Evolutionary conservation across 306 rosid species (phyloP), one percentile per base, ranked within the genome.

Genomic region (Comarum palustre): DNA sequence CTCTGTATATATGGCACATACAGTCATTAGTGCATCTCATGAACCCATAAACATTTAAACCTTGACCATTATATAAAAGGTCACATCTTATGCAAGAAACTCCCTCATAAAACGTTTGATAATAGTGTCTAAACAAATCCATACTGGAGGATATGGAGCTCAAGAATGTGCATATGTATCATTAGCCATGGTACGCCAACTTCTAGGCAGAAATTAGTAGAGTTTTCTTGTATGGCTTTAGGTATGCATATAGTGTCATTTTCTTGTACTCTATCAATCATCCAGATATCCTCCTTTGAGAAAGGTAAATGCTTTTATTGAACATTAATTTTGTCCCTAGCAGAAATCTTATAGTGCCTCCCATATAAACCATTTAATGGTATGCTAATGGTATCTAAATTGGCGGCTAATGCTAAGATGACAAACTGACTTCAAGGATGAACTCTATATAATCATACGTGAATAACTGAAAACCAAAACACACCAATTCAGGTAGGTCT

Each of bases 1-100:
- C 78, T 85, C 98, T 93, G 92, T 77, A 79, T 34, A 88, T 82
- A 80, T 72, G 68, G 54, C 83, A 52, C 63, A 59, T 54, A 63
- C 29, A 41, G 32, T 16, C 42, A 68, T 51, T n/a, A 38, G 66
- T 48, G 67, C 5, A 71, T 58, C 15, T 66, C 66, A 46, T 16
- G 24, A 57, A 47, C 47, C 60, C 42, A 52, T 59, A 42, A 16
- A 68, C 59, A 52, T 52, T 20, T 20, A 52, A 8, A n/a, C 59
- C 59, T 51, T 52, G 24, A 17, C 58, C 8, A 1, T 42, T 47
- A 48, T 16, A 55, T 41, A 66, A 58, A 6, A 22, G 29, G 24
- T 47, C 36, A 68, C 0, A 70, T 62, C 71, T 61, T 38, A 38
- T 47, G 41, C 52, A 48, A 9, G 51, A 57, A 66, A 25, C 46